These are phyloP conservation scores for Pythium sp. DNA, from an alignment of 352 stramenopile genomes.

Conservation along the genomic window DNA sequence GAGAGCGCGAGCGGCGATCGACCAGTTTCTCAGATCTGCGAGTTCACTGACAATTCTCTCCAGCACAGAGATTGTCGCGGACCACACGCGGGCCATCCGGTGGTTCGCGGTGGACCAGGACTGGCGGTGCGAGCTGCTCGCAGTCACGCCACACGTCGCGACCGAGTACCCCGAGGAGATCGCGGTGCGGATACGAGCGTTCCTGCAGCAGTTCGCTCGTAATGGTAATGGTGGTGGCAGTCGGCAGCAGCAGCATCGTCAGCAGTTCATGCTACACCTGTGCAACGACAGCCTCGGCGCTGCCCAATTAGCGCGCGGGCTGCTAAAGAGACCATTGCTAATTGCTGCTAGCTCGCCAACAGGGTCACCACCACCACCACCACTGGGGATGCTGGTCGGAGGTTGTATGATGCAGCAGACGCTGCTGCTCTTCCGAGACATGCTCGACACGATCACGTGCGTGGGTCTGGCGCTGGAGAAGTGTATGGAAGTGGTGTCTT, in stretches of 20 bases:
- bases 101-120: conserved; percentile 34
- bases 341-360: no score
- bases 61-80: conserved; percentile 11
- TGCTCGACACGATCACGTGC: conserved; percentile 21
- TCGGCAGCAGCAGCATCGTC: neutral
- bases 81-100: conserved; percentile 12
- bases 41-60: conserved; percentile 21
- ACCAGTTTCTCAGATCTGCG: conserved; percentile 17
- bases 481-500: conserved; percentile 21
- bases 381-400: conserved; percentile 2
- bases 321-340: conserved; percentile 6
- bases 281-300: conserved; percentile 29
- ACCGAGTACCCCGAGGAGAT: conserved; percentile 16
- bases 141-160: conserved; percentile 1
- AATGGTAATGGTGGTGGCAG: neutral
- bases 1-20: conserved; percentile 11
- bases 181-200: conserved; percentile 7
- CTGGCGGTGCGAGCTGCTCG: conserved; percentile 23
- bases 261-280: conserved; percentile 24
- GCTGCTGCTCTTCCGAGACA: conserved; percentile 22
- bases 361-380: neutral
- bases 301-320: neutral
- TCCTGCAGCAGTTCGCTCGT: conserved; percentile 16
- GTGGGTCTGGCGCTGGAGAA: conserved; percentile 19
- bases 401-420: conserved; percentile 38